Evolutionary conservation across 2,329 filamentous ascomycete species (phyloP).

Genomic region (Periconia sp.): DNA sequence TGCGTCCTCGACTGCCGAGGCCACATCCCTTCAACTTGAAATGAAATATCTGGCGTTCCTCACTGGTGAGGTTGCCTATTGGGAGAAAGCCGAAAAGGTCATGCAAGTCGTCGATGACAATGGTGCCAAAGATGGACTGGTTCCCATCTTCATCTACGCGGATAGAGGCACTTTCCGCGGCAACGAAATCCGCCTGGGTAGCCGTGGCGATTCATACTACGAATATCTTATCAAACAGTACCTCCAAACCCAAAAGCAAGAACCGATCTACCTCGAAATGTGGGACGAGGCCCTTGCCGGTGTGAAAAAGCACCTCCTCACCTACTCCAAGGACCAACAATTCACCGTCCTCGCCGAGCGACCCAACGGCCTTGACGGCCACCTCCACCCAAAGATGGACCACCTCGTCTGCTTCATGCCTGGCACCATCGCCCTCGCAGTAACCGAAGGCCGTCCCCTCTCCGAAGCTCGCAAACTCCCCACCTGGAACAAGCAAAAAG

Average conservation of each 20-base stretch:
- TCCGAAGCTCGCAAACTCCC: constrained; percentile 71
- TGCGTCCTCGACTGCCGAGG: constrained; percentile 91
- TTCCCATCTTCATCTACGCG: constrained; percentile 89
- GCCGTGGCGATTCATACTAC: constrained; percentile 95
- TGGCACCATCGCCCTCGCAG: constrained; percentile 87
- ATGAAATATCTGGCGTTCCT: constrained; percentile 96
- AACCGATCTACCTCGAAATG: constrained; percentile 85
- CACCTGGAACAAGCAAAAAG: constrained; percentile 74
- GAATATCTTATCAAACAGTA: constrained; percentile 99
- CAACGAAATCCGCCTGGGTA: constrained; percentile 86
- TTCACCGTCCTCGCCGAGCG: constrained; percentile 91
- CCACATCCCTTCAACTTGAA: constrained; percentile 88
- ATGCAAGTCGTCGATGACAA: constrained; percentile 90
- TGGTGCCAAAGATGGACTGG: constrained; percentile 73
- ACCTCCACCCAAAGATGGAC: constrained; percentile 89
- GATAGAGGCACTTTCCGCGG: constrained; percentile 77
- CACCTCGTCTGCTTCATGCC: constrained; percentile 98
- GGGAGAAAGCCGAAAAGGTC: constrained; percentile 87
- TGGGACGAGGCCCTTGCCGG: constrained; percentile 86
- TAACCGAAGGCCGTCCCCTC: constrained; percentile 76
- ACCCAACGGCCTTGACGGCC: constrained; percentile 67
- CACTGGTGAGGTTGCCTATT: constrained; percentile 89
- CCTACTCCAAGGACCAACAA: constrained; percentile 77
- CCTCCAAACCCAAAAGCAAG: constrained; percentile 84
- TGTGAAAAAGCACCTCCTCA: constrained; percentile 87